Base-by-base conservation (phyloP, 2,329 filamentous ascomycete genomes). In the Phaeosphaeria sp. region DNA sequence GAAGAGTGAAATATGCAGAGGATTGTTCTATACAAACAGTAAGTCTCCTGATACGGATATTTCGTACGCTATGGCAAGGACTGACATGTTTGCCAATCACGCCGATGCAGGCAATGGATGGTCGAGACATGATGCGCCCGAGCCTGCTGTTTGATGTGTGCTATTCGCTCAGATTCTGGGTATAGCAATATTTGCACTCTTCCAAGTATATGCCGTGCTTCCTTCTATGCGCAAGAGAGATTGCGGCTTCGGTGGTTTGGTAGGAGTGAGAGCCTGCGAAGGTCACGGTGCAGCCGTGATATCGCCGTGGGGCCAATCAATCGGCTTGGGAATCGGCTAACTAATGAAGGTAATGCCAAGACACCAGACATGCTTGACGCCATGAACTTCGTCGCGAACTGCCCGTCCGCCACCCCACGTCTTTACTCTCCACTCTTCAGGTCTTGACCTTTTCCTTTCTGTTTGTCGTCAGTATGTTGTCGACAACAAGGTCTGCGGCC, bases 1-100 rank as follows among this genome's bases (percentile, higher is more conserved):
- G 79, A 97, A 97, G 74, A 96, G 87, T 59, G 92, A 89, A 69
- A 97, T 91, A 80, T 98, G 94, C 65, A 98, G 89, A 58, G 94
- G 95, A 75, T 97, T 97, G 81, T 98, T 96, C 93, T 98, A 39
- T 21, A 18, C 39, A 33, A 33, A 43, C n/a, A 1, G 43, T 70
- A 18, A 70, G 58, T 50, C 54, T 39, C 25, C 21, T 25, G 5
- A 13, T 30, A 27, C 27, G 15, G 33, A 60, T 48, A 23, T 60
- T 52, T 17, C 46, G 17, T 21, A 42, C 21, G 3, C 7, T 17
- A 43, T 27, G 52, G 23, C 50, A 52, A 50, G 55, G 11, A 76
- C 84, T 69, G 84, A 96, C 93, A 78, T 96, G 90, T 80, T 95
- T 93, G 67, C 95, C 94, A 71, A 99, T 96, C 52, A 98, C 84